Evolutionary conservation across 2,329 filamentous ascomycete genomes (phyloP), one percentile per base, ranked within the genome.

Genomic region (Clonostachys chloroleuca): DNA sequence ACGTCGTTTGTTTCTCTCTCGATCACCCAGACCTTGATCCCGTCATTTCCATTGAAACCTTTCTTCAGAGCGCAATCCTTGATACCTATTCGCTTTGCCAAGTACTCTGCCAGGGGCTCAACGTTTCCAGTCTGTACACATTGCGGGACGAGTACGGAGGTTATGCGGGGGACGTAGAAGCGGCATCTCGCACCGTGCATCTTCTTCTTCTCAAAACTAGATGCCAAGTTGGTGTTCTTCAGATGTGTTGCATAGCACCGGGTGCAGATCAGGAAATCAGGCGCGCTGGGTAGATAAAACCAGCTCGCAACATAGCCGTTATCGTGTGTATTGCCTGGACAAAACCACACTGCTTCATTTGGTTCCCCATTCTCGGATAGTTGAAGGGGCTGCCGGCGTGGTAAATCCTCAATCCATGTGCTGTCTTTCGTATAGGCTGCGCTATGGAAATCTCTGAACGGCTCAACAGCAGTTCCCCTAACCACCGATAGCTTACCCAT

Each of bases 231-330:
- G 0, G 66, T 69, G 0, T 46, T 18, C 18, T 59, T 49, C 12
- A 75, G 62, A 48, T 69, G 46, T 33, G 69, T 65, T 6, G 61
- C 58, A 34, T 71, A 65, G 51, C 72, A 75, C 18, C 60, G 55
- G 2, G 68, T 69, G 51, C 72, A 75, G 34, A 73, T 56, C 4
- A 63, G 47, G 20, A 63, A 70, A 2, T 58, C 52, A 0, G 64
- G 59, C 4, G 56, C 34, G 5, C 58, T 55, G 3, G 51, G 47
- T 2, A 61, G 43, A 2, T 52, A 56, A 42, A 67, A 64, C 61
- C 65, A 69, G 6, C 2, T 46, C 12, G 44, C 30, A 36, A 34
- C 40, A n/a, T 56, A 57, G 1, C 62, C 51, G 0, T 54, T 48
- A 39, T 66, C 67, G 17, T 54, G 51, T 1, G 67, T 50, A 1